Base-by-base conservation (phyloP, 2,329 filamentous ascomycete species). In the Tolypocladium pustulatum region DNA sequence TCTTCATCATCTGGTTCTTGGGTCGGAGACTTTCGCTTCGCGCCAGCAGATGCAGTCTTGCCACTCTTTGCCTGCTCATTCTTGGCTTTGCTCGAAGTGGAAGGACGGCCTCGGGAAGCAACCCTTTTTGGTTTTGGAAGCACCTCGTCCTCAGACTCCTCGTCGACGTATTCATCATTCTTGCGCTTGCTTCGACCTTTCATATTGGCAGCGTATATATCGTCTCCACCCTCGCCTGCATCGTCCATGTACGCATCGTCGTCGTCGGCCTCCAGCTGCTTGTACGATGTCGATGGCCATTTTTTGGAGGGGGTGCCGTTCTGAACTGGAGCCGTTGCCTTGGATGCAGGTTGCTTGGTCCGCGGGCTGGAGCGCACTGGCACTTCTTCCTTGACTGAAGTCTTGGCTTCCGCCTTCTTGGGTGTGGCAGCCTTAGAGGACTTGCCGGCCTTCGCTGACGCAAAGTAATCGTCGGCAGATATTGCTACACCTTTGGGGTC, bases 191-290 rank as follows among this genome's bases (percentile, higher is more conserved):
- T 84, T 52, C 82, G 76, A 54, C 81, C 81, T 68, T 85, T 88
- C 38, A 81, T 81, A 63, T 90, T 85, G 4, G 88, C 86, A 17
- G 87, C 88, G 71, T 92, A 92, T 25, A 96, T 91, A 65, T 96
- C 92, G n/a, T 83, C 88, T 3, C 83, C 86, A 52, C 90, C 84
- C 8, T 82, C 79, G 40, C 88, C 86, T 38, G 86, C 86, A 57
- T 89, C 87, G 25, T 90, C 83, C 63, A 88, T 73, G 59, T 81
- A 83, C 6, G 78, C 80, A 65, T 83, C 80, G 59, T 84, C 81
- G 40, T 83, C 78, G 40, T 82, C 78, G 5, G 67, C 63, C 30
- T 69, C 66, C 58, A 74, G 67, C 54, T 78, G 75, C 56, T 73
- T 73, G 58, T 76, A 72, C 1, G 76, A 69, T 1, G 73, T 71